phyloP scores from a whole-genome alignment of 768 basidiomycete species.

The Pleurotus djamor region DNA sequence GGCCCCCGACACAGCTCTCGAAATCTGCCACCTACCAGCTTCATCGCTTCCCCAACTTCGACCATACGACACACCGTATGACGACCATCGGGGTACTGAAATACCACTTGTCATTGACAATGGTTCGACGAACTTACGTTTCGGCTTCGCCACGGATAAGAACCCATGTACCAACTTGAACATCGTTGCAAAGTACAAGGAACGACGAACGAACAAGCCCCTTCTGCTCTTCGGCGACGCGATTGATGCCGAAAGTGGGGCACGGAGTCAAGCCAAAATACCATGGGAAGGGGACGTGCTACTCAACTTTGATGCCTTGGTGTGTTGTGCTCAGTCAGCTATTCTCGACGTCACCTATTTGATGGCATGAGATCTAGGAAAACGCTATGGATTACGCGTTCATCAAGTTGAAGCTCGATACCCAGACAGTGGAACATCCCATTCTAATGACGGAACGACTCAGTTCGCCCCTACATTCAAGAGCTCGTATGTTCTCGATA shows the following conservation, averaged over 20 bases:
- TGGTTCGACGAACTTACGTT: slow-evolving; percentile 79
- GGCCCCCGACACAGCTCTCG: neutral
- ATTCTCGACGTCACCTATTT: neutral
- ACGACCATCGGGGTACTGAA: slow-evolving; percentile 40
- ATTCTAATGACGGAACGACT: slow-evolving; percentile 93
- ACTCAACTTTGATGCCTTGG: slow-evolving; percentile 90
- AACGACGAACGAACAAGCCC: slow-evolving; percentile 79
- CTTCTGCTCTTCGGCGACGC: slow-evolving; percentile 88
- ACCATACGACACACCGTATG: slow-evolving; percentile 31
- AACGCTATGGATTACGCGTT: slow-evolving; percentile 92
- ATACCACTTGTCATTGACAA: slow-evolving; percentile 88
- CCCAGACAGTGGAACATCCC: slow-evolving; percentile 76
- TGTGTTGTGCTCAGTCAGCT: slow-evolving; percentile 36
- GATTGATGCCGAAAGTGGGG: slow-evolving; percentile 83
- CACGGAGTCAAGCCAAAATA: slow-evolving; percentile 71
- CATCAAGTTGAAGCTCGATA: slow-evolving; percentile 80
- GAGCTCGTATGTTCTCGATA: slow-evolving; percentile 60
- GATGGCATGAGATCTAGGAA: slow-evolving; percentile 60
- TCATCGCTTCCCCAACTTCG: too few species aligned
- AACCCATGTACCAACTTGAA: slow-evolving; percentile 65
- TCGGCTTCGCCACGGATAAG: slow-evolving; percentile 71
- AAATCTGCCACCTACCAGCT: too few species aligned
- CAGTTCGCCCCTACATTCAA: slow-evolving; percentile 84
- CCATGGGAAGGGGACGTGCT: slow-evolving; percentile 96
- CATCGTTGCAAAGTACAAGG: slow-evolving; percentile 84